These are phyloP conservation scores for Adansonia rubrostipa DNA, from an alignment of 441 rosid genomes.

Conservation along the genomic window DNA sequence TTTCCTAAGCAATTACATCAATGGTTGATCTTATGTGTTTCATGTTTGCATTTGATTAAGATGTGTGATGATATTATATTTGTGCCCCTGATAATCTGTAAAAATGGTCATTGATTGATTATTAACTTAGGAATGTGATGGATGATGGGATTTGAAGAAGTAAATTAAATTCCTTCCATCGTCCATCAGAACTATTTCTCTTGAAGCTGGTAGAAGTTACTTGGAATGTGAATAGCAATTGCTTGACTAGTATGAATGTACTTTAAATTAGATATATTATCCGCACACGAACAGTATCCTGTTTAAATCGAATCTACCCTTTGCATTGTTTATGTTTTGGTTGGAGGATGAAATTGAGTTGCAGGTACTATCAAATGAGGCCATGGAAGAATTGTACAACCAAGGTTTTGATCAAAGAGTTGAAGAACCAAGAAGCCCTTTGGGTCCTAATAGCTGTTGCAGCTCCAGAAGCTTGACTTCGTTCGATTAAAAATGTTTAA, in stretches of 20 bases:
- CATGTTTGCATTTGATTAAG: background rate
- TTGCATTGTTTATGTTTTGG: too few relatives aligned
- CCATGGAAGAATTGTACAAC: background rate
- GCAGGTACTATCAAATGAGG: background rate
- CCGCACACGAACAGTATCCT: background rate
- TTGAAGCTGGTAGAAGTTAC: background rate
- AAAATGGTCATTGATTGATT: background rate
- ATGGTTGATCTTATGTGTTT: background rate
- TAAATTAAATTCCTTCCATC: background rate
- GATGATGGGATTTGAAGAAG: background rate
- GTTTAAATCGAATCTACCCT: background rate
- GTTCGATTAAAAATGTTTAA: too few relatives aligned
- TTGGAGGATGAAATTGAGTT: background rate
- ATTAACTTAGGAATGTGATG: background rate
- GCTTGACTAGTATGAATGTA: background rate
- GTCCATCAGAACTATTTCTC: background rate
- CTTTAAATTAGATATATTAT: background rate
- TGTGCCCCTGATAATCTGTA: background rate
- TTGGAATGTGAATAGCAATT: background rate
- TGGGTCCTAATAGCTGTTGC: too few relatives aligned
- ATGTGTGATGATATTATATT: background rate
- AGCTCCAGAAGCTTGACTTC: too few relatives aligned
- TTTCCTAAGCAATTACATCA: background rate
- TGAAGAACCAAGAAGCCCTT: too few relatives aligned
- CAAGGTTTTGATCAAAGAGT: too few relatives aligned